Evolutionary conservation across 495 filamentous ascomycete species (phyloP), one percentile per base, ranked within the genome.

Genomic region (Xylaria castorea): DNA sequence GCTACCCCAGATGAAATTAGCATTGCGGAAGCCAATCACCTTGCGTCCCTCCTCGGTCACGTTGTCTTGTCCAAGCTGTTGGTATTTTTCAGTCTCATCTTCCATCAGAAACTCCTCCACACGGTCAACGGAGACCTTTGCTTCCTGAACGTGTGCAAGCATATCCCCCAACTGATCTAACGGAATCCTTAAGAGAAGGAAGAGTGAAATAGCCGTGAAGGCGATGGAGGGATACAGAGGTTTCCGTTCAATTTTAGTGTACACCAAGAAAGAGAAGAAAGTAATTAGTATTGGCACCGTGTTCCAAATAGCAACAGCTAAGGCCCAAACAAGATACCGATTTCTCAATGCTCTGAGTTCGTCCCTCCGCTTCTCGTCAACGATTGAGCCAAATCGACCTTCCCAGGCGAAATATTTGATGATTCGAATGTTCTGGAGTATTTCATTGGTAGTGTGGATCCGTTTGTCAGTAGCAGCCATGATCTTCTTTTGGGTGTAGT

Each of bases 361-460:
- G 4, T 87, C 87, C 22, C 85, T 84, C 64, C 97, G 88, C 79
- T 97, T 97, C 79, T 97, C 95, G 72, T 95, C 90, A 20, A 99
- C 94, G 66, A 94, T 90, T 22, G 91, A 89, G 58, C 91, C 87
- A 81, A 97, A 99, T 11, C 97, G 92, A 72, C 92, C 91, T 80
- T 99, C 97, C 97, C 97, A 99, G 2, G 97, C 95, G 80, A 99
- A 99, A 81, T 94, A 99, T 81, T 99, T 99, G 89, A 99, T 98
- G 76, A 99, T 98, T 42, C 97, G 89, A 75, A 99, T 98, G 75
- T 98, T 99, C 77, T 97, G 95, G 30, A 99, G 86, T 9, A 98
- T 92, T 80, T 99, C 97, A 81, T 98, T 98, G 9, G 97, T 98
- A 3, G 93, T 91, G 80, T 98, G 92, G 73, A 99, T 99, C 44